These are phyloP conservation scores for Obelidium mucronatum DNA, from an alignment of 192 early-diverging fungal species.

Conservation along the genomic window DNA sequence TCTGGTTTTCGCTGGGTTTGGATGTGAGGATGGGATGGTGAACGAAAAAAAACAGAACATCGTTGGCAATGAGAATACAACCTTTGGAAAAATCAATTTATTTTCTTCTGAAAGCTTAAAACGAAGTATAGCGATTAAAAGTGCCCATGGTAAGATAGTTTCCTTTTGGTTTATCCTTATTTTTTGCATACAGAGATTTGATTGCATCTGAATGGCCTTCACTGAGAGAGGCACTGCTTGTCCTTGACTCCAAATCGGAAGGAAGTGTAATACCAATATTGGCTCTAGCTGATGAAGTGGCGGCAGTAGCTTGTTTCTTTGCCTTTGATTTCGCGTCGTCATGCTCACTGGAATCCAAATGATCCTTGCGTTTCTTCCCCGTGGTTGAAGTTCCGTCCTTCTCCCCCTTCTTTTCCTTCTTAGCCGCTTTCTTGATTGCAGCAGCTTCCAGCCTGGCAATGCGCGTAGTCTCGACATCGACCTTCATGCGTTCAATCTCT, in stretches of 20 bases:
- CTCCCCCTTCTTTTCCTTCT: slow-evolving; percentile 33
- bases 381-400: slow-evolving; percentile 14
- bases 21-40: neutral
- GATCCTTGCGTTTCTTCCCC: slow-evolving; percentile 51
- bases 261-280: slow-evolving; percentile 61
- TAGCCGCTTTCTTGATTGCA: slow-evolving; percentile 42
- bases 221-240: slow-evolving; percentile 4
- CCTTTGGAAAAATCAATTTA: neutral
- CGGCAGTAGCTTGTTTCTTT: slow-evolving; percentile 29
- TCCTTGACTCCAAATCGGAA: slow-evolving; percentile 35
- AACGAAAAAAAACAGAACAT: neutral
- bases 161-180: slow-evolving; percentile 36
- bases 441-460: slow-evolving; percentile 57
- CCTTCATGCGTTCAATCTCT: slow-evolving; percentile 67
- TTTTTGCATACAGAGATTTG: slow-evolving; percentile 51
- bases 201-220: slow-evolving; percentile 48
- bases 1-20: too few relatives aligned
- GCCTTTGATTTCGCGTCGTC: neutral
- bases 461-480: slow-evolving; percentile 61
- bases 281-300: neutral
- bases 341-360: slow-evolving; percentile 26
- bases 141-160: slow-evolving; percentile 61
- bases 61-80: neutral
- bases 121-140: slow-evolving; percentile 56
- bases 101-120: slow-evolving; percentile 5